phyloP scores from a whole-genome alignment of 2,329 filamentous ascomycete species.

The Pseudocercospora pini-densiflorae region DNA sequence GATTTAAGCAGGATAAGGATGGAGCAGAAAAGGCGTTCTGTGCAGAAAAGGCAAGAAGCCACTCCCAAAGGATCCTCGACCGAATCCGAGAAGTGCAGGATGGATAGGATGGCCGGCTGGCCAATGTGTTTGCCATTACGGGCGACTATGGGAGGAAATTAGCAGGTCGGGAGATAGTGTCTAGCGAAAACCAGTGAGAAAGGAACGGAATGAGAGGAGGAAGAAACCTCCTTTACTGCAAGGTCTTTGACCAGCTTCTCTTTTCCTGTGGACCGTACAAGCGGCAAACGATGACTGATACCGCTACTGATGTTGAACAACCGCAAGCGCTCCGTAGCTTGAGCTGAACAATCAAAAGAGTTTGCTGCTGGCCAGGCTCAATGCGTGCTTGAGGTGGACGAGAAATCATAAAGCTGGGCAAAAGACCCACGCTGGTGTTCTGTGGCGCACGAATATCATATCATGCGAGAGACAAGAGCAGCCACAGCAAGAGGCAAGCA shows the following conservation, averaged over 20 bases:
- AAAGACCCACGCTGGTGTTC: no score
- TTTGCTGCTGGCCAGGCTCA: no score
- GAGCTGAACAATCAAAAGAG: background rate
- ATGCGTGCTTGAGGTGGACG: no score
- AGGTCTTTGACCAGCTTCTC: background rate
- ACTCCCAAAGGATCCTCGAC: background rate
- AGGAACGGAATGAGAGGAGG: background rate
- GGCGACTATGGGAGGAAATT: background rate
- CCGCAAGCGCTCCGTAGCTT: background rate
- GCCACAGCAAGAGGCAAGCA: background rate
- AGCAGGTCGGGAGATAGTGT: background rate
- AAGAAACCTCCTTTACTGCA: background rate
- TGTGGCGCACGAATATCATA: background rate
- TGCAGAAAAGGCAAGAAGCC: background rate
- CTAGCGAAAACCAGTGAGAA: background rate
- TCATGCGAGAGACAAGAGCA: background rate
- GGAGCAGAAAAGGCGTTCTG: background rate
- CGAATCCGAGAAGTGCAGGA: background rate
- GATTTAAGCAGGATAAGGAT: background rate
- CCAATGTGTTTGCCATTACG: background rate
- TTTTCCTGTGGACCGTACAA: background rate
- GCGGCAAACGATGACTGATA: background rate
- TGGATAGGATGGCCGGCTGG: background rate
- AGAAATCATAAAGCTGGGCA: no score
- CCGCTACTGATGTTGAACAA: background rate